Evolutionary conservation across 2,329 filamentous ascomycete genomes (phyloP).

Genomic region (Aureobasidium sp.): DNA sequence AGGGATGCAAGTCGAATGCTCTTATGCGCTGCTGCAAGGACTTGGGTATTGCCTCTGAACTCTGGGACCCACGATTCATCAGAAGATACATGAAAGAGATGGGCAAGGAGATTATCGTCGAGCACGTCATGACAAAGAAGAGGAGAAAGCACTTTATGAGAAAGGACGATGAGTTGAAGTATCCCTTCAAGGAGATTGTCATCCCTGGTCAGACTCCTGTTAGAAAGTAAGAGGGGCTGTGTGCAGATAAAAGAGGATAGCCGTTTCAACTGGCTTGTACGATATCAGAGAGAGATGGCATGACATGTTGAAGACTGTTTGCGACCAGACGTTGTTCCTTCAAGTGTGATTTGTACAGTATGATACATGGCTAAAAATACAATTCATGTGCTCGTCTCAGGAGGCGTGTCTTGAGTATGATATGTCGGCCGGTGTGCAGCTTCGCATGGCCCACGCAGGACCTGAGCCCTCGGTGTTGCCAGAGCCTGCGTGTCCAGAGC

Average conservation of each 20-base stretch:
- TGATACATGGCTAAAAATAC: slow-evolving; percentile 9
- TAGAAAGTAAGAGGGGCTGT: not conserved
- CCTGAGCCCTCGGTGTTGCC: not conserved
- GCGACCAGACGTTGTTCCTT: not conserved
- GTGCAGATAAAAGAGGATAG: not conserved
- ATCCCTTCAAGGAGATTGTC: slow-evolving; percentile 48
- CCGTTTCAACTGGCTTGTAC: not conserved
- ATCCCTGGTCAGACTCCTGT: slow-evolving; percentile 1
- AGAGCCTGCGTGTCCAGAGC: not conserved
- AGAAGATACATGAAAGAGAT: slow-evolving; percentile 67
- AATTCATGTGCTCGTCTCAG: not conserved
- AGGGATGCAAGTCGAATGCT: slow-evolving; percentile 96
- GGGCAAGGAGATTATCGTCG: slow-evolving; percentile 77
- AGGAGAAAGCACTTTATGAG: slow-evolving; percentile 78
- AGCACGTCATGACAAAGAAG: slow-evolving; percentile 80
- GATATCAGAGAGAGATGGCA: not conserved
- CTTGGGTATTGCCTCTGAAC: slow-evolving; percentile 82
- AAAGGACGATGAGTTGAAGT: slow-evolving; percentile 68
- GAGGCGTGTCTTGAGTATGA: not conserved
- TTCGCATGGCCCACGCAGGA: not conserved
- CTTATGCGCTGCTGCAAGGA: slow-evolving; percentile 99
- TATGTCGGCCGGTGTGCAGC: not conserved
- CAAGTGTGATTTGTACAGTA: not conserved
- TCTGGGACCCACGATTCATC: slow-evolving; percentile 94
- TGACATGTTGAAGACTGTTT: not conserved